Percentiles rank a stretch among this genome's conserved stretches.
phyloP scores from a whole-genome alignment of 2,329 filamentous ascomycete genomes.

The Calonectria pseudoturangicola region DNA sequence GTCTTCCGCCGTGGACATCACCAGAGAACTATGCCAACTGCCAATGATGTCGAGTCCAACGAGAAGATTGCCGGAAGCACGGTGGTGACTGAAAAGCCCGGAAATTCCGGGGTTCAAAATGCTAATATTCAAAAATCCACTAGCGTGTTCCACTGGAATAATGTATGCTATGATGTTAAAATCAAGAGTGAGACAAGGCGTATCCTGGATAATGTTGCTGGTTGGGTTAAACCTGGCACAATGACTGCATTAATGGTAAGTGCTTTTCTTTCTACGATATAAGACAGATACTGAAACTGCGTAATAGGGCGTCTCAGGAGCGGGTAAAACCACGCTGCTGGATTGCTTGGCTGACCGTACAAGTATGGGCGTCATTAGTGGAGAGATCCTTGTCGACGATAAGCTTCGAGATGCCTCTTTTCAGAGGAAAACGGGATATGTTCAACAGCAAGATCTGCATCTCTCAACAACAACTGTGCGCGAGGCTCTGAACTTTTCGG shows the following conservation, averaged over 20 bases:
- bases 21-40: neutral
- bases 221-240: conserved; percentile 93
- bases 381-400: conserved; percentile 81
- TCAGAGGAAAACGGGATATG: conserved; percentile 91
- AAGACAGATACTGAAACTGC: neutral
- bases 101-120: conserved; percentile 25
- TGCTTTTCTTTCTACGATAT: accelerated
- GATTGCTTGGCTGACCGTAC: conserved; percentile 88
- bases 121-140: conserved; percentile 70
- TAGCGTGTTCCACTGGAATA: conserved; percentile 87
- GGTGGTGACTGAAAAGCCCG: conserved; percentile 43
- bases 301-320: conserved; percentile 78
- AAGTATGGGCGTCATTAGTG: conserved; percentile 88
- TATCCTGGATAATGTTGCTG: conserved; percentile 87
- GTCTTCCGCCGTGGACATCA: conserved; percentile 71
- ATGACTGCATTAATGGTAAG: conserved; percentile 86
- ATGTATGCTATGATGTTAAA: conserved; percentile 83
- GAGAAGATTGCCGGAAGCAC: conserved; percentile 30
- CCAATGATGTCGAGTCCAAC: conserved; percentile 42
- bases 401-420: conserved; percentile 83
- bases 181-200: conserved; percentile 83
- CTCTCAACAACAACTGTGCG: conserved; percentile 86
- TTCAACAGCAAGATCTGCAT: conserved; percentile 92
- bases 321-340: conserved; percentile 90
- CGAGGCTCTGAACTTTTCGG: conserved; percentile 88